Conservation (phyloP, 1,284 basidiomycete genomes). For the Ustilago xerochloae region DNA sequence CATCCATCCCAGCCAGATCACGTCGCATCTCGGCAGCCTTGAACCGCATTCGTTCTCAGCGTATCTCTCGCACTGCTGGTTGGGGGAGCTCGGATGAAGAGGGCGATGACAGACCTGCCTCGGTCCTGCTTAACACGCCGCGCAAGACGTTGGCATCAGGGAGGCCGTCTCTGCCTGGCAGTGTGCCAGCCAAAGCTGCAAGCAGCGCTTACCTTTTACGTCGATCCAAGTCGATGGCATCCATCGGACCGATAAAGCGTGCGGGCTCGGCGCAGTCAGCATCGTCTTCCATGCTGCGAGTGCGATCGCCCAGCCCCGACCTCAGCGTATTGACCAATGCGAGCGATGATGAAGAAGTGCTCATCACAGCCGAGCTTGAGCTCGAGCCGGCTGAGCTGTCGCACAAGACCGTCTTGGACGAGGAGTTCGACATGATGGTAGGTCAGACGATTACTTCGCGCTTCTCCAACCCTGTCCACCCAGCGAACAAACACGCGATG, state of each 20-base stretch:
- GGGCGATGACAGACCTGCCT: neutral
- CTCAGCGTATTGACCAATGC: conserved; percentile 21
- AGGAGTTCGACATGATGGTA: conserved; percentile 40
- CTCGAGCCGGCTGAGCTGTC: conserved; percentile 6
- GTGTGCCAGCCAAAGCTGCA: neutral
- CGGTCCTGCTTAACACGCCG: neutral
- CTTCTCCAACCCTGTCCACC: conserved; percentile 11
- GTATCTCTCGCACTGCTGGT: conserved; percentile 11
- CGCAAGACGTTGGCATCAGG: neutral
- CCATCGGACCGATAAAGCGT: neutral
- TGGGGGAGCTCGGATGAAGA: conserved; percentile 41
- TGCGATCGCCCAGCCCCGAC: conserved; percentile 31
- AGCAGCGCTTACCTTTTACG: neutral
- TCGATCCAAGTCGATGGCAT: conserved; percentile 14
- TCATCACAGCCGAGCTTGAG: conserved; percentile 28
- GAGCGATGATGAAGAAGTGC: conserved; percentile 41
- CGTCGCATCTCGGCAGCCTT: conserved; percentile 32
- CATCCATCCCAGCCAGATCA: conserved; percentile 35
- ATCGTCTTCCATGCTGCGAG: conserved; percentile 4
- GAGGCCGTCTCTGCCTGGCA: conserved; percentile 11
- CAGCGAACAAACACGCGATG: neutral
- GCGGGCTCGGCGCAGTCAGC: neutral
- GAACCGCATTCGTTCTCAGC: conserved; percentile 24
- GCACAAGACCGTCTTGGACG: conserved; percentile 16
- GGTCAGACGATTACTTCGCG: conserved; percentile 19